Percentiles rank a stretch among this genome's conserved stretches.
phyloP scores from a whole-genome alignment of 495 filamentous ascomycete species.

The Talaromyces proteolyticus region DNA sequence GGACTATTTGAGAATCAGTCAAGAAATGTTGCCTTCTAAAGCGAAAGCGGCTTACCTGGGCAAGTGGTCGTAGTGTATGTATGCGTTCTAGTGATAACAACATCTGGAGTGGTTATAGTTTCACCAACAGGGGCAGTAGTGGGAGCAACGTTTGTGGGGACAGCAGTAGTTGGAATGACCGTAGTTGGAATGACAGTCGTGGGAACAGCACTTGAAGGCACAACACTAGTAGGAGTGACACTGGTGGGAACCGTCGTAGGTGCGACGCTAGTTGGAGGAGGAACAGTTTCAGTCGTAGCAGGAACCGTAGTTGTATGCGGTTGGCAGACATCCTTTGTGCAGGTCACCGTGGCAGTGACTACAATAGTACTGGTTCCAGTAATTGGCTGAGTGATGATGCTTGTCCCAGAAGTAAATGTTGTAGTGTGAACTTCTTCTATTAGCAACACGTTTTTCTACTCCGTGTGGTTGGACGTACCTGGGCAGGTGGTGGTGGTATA shows the following conservation, averaged over 20 bases:
- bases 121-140: too few species aligned
- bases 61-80: slow-evolving; percentile 10
- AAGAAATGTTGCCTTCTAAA: not conserved
- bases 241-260: not conserved
- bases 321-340: slow-evolving; percentile 1
- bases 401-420: slow-evolving; percentile 1
- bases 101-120: not conserved
- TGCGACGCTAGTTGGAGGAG: too few species aligned
- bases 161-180: not conserved
- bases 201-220: not conserved
- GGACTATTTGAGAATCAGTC: not conserved
- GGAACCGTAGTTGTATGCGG: slow-evolving; percentile 1
- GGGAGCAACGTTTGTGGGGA: not conserved
- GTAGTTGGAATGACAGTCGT: not conserved
- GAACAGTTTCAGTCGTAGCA: too few species aligned
- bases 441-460: not conserved
- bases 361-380: slow-evolving; percentile 4
- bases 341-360: not conserved
- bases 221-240: not conserved
- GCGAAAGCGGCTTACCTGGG: not conserved
- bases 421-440: slow-evolving; percentile 2
- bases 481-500: slow-evolving; percentile 11
- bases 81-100: not conserved
- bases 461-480: too few species aligned
- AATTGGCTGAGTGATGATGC: not conserved